Percentiles rank a stretch among this genome's conserved stretches.
Evolutionary conservation across 306 rosid genomes (phyloP).

Genomic region (Senna tora): DNA sequence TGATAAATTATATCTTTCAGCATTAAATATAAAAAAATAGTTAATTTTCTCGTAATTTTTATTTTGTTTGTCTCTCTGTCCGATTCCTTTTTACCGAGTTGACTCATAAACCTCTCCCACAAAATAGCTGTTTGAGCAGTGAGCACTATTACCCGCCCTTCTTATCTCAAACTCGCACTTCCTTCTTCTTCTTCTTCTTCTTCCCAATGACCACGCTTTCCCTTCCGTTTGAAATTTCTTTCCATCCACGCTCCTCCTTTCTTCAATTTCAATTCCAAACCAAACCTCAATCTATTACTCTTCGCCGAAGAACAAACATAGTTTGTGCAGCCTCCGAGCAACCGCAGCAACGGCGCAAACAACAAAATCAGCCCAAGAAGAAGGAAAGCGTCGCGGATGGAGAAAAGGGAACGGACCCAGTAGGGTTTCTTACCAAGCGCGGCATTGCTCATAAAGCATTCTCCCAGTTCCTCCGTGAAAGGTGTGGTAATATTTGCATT

Average conservation of each 20-base stretch:
- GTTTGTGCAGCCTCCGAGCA: constrained; percentile 73
- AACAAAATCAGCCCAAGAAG: constrained; percentile 38
- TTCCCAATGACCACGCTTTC: constrained; percentile 57
- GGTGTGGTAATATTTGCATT: constrained; percentile 41
- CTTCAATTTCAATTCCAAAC: constrained; percentile 47
- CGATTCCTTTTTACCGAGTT: neutral
- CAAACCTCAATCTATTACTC: constrained; percentile 42
- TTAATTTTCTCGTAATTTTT: too few relatives aligned
- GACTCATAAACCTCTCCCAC: constrained; percentile 16
- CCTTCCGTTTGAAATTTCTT: constrained; percentile 45
- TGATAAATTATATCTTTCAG: too few relatives aligned
- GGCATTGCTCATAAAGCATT: constrained; percentile 82
- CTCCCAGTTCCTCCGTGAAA: constrained; percentile 88
- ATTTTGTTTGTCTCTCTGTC: too few relatives aligned
- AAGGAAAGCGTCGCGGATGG: constrained; percentile 43
- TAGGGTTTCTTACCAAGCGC: constrained; percentile 76
- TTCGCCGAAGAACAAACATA: constrained; percentile 49
- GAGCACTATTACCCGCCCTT: neutral
- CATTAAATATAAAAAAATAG: too few relatives aligned
- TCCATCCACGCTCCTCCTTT: constrained; percentile 34
- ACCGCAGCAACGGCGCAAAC: constrained; percentile 47
- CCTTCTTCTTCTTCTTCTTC: neutral
- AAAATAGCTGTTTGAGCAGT: too few relatives aligned
- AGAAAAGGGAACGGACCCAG: constrained; percentile 78
- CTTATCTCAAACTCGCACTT: constrained; percentile 6